Evolutionary conservation across 352 stramenopile species (phyloP), one percentile per base, ranked within the genome.

Genomic region (Phytophthora kernoviae): DNA sequence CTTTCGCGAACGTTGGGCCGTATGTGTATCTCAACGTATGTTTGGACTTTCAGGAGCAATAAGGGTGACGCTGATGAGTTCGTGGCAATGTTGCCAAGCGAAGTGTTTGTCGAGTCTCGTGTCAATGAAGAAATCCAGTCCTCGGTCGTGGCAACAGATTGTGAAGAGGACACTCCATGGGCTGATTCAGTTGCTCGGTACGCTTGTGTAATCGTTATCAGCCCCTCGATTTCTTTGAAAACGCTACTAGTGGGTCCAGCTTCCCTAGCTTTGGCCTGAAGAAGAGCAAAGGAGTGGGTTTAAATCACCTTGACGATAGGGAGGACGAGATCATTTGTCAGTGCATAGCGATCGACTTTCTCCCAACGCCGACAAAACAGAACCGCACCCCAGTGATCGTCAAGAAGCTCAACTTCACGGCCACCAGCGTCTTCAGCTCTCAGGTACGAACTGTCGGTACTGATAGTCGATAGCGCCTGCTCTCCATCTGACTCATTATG

Each of bases 321-420:
- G 62, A 62, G 9, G 74, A 73, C 27, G 61, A 76, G 14, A 69
- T 76, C 10, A 14, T 85, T 4, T 81, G 58, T 40, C 73, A 86
- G 45, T 87, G 68, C 43, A 34, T 84, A 8, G 76, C 78, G 1
- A 68, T 90, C 20, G 78, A 90, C 50, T 86, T 90, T 21, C 56
- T 87, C 10, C 78, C 74, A n/a, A 90, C 74, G 5, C 76, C 78
- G 10, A 20, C 46, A 12, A 74, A 65, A 11, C 44, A n/a, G 9
- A 18, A 34, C 9, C 42, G 71, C 24, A 65, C n/a, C 10, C 73
- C 73, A 0, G 59, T 72, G 9, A 54, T 84, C 40, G 69, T 84
- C 49, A 84, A 85, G 58, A 78, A 72, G 26, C 58, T 85, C 50
- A 70, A 67, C 37, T 79, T 78, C 40, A 88, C 75, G 5, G 26